A percentile compares a stretch with the other conserved stretches of the same genome.
Evolutionary conservation across 2,329 filamentous ascomycete species (phyloP).

Genomic region (Apiospora sp.): DNA sequence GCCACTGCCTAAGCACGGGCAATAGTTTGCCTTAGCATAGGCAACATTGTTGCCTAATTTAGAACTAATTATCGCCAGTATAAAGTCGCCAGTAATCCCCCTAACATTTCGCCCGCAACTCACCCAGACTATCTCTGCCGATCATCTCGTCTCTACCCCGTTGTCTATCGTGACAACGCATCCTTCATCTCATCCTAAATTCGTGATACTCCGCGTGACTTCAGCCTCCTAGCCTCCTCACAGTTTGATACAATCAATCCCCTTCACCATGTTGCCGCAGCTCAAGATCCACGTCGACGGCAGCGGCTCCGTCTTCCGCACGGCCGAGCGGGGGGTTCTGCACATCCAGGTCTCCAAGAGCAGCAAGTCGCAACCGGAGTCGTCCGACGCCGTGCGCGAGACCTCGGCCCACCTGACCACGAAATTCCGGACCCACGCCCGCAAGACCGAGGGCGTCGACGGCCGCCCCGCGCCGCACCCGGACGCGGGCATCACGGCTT

Average conservation of each 20-base stretch:
- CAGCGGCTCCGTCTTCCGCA: conserved; percentile 31
- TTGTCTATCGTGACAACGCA: not conserved
- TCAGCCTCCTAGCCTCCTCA: no score
- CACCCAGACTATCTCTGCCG: not conserved
- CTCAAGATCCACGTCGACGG: conserved; percentile 33
- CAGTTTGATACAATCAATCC: no score
- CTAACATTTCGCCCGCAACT: not conserved
- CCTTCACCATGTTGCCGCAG: conserved; percentile 27
- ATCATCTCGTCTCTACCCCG: not conserved
- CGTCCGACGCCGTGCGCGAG: conserved; percentile 27
- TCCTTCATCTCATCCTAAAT: no score
- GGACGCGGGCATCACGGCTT: conserved; percentile 33
- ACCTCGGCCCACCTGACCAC: conserved; percentile 28
- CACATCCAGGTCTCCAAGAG: conserved; percentile 27
- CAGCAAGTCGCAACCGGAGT: conserved; percentile 22
- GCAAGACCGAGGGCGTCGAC: conserved; percentile 30
- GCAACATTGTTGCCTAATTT: conserved; percentile 14
- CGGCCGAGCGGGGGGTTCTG: conserved; percentile 33
- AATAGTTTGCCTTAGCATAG: conserved; percentile 2
- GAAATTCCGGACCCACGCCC: conserved; percentile 29
- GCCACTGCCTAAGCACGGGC: conserved; percentile 2
- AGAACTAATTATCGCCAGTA: not conserved
- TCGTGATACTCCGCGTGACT: not conserved
- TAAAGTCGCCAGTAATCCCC: not conserved
- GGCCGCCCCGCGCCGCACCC: conserved; percentile 29